Conservation (phyloP, 768 basidiomycete species). For the Harrya chromipes region DNA sequence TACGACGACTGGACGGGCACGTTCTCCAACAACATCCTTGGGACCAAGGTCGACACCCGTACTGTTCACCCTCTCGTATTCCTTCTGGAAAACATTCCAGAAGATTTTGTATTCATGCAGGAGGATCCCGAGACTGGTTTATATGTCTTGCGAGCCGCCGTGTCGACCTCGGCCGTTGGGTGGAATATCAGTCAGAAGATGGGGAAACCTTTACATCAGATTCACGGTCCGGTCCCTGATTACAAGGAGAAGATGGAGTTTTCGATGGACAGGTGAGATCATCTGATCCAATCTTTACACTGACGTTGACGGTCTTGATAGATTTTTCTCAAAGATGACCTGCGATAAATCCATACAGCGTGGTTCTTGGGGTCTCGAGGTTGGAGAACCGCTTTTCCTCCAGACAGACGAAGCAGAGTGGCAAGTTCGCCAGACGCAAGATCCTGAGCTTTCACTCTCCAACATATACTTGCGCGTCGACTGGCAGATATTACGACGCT, state of each 20-base stretch:
- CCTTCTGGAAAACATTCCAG: slow-evolving; percentile 50
- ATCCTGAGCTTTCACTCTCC: slow-evolving; percentile 36
- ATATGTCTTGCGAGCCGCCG: slow-evolving; percentile 44
- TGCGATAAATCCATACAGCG: slow-evolving; percentile 49
- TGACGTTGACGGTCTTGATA: slow-evolving; percentile 12
- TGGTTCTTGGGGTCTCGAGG: slow-evolving; percentile 50
- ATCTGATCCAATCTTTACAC: not conserved
- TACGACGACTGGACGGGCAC: slow-evolving; percentile 33
- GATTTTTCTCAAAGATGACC: slow-evolving; percentile 48
- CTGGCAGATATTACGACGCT: slow-evolving; percentile 52
- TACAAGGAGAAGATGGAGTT: slow-evolving; percentile 47
- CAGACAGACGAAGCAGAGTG: slow-evolving; percentile 41
- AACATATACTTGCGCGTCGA: slow-evolving; percentile 49
- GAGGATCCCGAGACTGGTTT: slow-evolving; percentile 41
- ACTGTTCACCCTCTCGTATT: slow-evolving; percentile 38
- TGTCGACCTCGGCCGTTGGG: slow-evolving; percentile 46
- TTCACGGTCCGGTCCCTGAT: slow-evolving; percentile 47
- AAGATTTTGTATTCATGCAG: slow-evolving; percentile 47
- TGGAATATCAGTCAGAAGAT: slow-evolving; percentile 50
- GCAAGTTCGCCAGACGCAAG: slow-evolving; percentile 31
- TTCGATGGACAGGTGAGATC: slow-evolving; percentile 46
- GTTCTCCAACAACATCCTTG: slow-evolving; percentile 45
- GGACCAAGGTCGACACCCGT: slow-evolving; percentile 26
- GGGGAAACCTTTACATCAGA: slow-evolving; percentile 43
- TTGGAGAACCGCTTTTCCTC: slow-evolving; percentile 47